Evolutionary conservation across 495 filamentous ascomycete species (phyloP).

Genomic region (Lentithecium fluviatile): DNA sequence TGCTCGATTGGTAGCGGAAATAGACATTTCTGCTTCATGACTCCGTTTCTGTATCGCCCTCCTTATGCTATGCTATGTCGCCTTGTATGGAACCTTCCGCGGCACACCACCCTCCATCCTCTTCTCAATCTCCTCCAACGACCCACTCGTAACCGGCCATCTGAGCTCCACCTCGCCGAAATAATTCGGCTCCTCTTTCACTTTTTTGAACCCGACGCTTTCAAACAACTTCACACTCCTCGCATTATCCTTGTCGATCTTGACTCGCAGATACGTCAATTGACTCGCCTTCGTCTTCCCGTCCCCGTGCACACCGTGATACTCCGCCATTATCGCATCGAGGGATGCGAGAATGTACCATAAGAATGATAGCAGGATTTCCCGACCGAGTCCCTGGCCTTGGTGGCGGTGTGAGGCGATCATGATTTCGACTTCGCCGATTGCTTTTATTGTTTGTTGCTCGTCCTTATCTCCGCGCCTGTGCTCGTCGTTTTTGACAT

Average conservation of each 20-base stretch:
- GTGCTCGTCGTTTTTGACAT: slow-evolving; percentile 38
- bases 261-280: slow-evolving; percentile 54
- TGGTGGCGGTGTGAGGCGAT: slow-evolving; percentile 63
- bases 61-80: slow-evolving; percentile 1
- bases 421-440: slow-evolving; percentile 88
- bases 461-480: slow-evolving; percentile 42
- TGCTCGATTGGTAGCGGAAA: slow-evolving; percentile 1
- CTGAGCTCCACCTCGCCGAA: slow-evolving; percentile 66
- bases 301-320: slow-evolving; percentile 32
- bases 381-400: slow-evolving; percentile 63
- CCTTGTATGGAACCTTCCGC: slow-evolving; percentile 9
- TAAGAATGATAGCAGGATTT: slow-evolving; percentile 66
- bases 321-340: slow-evolving; percentile 59
- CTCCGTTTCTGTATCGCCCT: not conserved
- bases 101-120: slow-evolving; percentile 3
- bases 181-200: slow-evolving; percentile 55
- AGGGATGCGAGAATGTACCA: slow-evolving; percentile 57
- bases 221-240: slow-evolving; percentile 62
- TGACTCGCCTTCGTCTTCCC: not conserved
- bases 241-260: slow-evolving; percentile 58
- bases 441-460: slow-evolving; percentile 36
- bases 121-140: slow-evolving; percentile 2
- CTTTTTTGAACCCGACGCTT: slow-evolving; percentile 54
- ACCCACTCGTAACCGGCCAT: slow-evolving; percentile 22
- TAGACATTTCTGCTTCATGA: not conserved